Base-by-base conservation (phyloP, 306 rosid genomes). In the Rubus parviflorus region DNA sequence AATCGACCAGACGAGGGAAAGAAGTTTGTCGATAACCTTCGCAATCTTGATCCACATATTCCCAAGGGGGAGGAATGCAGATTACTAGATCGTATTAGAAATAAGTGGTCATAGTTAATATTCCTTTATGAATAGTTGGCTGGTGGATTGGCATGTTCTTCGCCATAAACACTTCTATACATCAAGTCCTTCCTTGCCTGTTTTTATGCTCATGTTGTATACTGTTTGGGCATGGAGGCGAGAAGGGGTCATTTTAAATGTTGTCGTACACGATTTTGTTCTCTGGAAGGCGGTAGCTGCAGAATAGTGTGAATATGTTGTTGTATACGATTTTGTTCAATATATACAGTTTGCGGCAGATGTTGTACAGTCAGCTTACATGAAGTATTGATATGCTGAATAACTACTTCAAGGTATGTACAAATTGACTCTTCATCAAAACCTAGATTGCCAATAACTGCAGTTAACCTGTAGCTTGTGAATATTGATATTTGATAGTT, bases 1-100 rank as follows among this genome's bases (percentile, higher is more conserved):
- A 78, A 74, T 71, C 97, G 73, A 17, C 81, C 56, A n/a, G 90
- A 86, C 12, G 97, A 92, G 77, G 98, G 89, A 19, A 77, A 72
- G n/a, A 73, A 73, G 74, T 92, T 94, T 64, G 84, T 92, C 41
- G 80, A 85, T 77, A 87, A 83, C 72, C 93, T 92, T 70, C 13
- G 69, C 9, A 52, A 82, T 72, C 86, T 94, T 75, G 91, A 92
- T 83, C 90, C 94, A 6, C 94, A 81, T 48, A 60, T 86, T 47
- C 58, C 84, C 2, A 81, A 78, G 75, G 94, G 83, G 40, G 94
- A 86, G 77, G 81, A 89, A 57, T 52, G 73, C 73, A 88, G 97
- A 86, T 86, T 92, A 72, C 75, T 81, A 64, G 85, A 86, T 72
- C 90, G 95, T 66, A 86, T 94, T 68, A 85, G 72, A 68, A 86